Conservation (phyloP, 176 grass and related monocot species). For the Aegilops tauschii region DNA sequence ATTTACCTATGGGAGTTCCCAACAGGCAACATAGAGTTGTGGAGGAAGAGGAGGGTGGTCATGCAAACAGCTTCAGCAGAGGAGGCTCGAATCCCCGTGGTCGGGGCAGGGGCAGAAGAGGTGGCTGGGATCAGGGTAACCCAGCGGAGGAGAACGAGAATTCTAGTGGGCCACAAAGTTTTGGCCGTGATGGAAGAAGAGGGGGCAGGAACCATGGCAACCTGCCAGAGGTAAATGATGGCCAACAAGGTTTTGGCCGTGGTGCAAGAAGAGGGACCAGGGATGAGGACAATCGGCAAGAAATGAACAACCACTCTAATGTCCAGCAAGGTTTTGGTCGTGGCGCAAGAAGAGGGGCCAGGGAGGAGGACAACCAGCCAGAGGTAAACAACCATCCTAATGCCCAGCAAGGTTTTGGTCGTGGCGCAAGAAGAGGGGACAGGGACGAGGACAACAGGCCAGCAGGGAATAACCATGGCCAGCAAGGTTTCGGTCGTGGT, state of each 20-base stretch:
- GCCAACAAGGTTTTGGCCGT: conserved; percentile 28
- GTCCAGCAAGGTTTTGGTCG: conserved; percentile 29
- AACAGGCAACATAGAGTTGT: conserved; percentile 39
- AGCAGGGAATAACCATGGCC: conserved; percentile 10
- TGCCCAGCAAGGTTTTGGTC: conserved; percentile 25
- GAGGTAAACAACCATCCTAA: conserved; percentile 7
- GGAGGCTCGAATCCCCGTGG: conserved; percentile 41
- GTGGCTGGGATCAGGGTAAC: conserved; percentile 24
- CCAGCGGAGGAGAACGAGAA: conserved; percentile 2
- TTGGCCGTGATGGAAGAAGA: conserved; percentile 43
- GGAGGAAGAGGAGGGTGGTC: conserved; percentile 35
- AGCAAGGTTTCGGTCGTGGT: conserved; percentile 35
- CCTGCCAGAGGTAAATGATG: conserved; percentile 9
- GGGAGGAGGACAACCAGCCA: conserved; percentile 3
- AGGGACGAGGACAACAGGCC: conserved; percentile 7
- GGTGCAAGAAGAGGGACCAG: conserved; percentile 44
- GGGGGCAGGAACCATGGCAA: conserved; percentile 31
- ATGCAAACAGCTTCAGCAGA: conserved; percentile 36
- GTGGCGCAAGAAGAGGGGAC: conserved; percentile 35
- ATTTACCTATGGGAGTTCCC: conserved; percentile 63
- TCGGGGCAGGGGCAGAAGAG: conserved; percentile 55
- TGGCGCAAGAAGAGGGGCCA: conserved; percentile 41
- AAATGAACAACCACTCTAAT: background rate
- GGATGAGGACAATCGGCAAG: conserved; percentile 4
- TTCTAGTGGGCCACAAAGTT: conserved; percentile 11